These are phyloP conservation scores for Eucalyptus globulus DNA, from an alignment of 345 rosid genomes.

Conservation along the genomic window DNA sequence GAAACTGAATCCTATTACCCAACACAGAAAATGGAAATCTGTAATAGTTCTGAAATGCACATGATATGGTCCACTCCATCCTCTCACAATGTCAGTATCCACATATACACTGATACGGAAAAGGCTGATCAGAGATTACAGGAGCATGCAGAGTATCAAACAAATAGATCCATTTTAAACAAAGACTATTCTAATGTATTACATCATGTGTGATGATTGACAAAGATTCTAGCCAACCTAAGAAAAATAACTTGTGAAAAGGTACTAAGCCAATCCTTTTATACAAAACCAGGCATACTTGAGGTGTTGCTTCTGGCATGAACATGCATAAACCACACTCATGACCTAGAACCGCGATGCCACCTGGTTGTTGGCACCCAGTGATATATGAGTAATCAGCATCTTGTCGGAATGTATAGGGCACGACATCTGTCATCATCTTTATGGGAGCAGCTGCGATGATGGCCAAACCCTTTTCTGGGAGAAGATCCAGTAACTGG, in stretches of 20 bases:
- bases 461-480: slow-evolving; percentile 65
- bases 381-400: slow-evolving; percentile 81
- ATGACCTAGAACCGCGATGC: slow-evolving; percentile 66
- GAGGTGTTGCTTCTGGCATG: slow-evolving; percentile 79
- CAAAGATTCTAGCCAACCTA: not conserved
- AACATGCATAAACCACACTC: slow-evolving; percentile 95
- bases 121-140: not conserved
- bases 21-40: not conserved
- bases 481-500: slow-evolving; percentile 66
- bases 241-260: not conserved
- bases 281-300: slow-evolving; percentile 30
- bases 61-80: not conserved
- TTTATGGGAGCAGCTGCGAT: slow-evolving; percentile 80
- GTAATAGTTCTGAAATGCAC: not conserved
- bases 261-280: not conserved
- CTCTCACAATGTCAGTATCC: not conserved
- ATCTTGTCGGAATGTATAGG: slow-evolving; percentile 81
- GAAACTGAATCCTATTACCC: not conserved
- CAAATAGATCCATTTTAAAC: not conserved
- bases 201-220: not conserved
- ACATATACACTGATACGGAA: not conserved
- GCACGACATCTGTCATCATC: slow-evolving; percentile 98
- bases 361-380: slow-evolving; percentile 96
- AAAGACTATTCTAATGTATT: not conserved
- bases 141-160: not conserved